phyloP scores from a whole-genome alignment of 805 yeast genomes.

The Groenewaldozyma salmanticensis region DNA sequence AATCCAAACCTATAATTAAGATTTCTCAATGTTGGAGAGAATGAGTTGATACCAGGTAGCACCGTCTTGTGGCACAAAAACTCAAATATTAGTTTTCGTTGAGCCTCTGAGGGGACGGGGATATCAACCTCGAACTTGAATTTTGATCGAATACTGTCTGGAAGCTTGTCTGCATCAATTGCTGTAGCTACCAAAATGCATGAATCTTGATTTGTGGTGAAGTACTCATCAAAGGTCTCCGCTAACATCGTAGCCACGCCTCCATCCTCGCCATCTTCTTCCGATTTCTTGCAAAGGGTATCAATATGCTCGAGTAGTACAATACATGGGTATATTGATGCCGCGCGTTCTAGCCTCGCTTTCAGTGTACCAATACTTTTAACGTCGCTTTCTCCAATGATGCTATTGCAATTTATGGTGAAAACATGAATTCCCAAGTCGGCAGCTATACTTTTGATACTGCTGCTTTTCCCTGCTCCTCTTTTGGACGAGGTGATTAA shows the following conservation, averaged over 20 bases:
- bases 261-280: slow-evolving; percentile 42
- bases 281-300: slow-evolving; percentile 54
- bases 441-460: slow-evolving; percentile 45
- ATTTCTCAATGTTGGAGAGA: slow-evolving; percentile 2
- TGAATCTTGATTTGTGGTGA: slow-evolving; percentile 28
- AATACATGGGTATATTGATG: slow-evolving; percentile 36
- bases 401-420: slow-evolving; percentile 60
- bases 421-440: slow-evolving; percentile 57
- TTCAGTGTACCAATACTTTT: slow-evolving; percentile 69
- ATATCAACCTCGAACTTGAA: slow-evolving; percentile 71
- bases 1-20: slow-evolving; percentile 19
- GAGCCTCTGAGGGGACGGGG: slow-evolving; percentile 69
- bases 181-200: slow-evolving; percentile 57
- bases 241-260: slow-evolving; percentile 38
- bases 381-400: slow-evolving; percentile 60
- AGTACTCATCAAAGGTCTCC: slow-evolving; percentile 46
- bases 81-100: slow-evolving; percentile 55
- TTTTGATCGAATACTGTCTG: slow-evolving; percentile 53
- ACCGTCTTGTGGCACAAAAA: too few species aligned
- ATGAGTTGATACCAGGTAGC: too few species aligned
- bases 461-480: slow-evolving; percentile 68
- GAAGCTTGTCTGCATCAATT: slow-evolving; percentile 57
- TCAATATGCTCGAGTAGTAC: slow-evolving; percentile 68
- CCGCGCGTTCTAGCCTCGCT: slow-evolving; percentile 64
- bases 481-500: slow-evolving; percentile 59